Conservation (phyloP, 495 filamentous ascomycete species). For the Xanthoparmelia taractica region DNA sequence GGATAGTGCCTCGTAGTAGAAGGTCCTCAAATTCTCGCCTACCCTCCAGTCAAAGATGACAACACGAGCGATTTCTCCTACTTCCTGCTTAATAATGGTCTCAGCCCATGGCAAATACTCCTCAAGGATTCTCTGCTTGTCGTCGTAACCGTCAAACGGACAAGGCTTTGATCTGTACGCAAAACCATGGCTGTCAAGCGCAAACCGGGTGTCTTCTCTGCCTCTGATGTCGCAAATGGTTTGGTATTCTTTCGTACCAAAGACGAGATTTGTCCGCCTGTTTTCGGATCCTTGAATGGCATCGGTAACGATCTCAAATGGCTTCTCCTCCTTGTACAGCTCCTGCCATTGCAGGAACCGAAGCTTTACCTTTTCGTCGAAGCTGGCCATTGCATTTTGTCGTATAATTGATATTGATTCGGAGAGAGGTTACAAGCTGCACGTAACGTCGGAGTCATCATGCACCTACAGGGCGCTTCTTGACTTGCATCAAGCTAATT, state of each 20-base stretch:
- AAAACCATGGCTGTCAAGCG: slow-evolving; percentile 17
- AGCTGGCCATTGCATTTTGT: not conserved
- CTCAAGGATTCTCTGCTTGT: not conserved
- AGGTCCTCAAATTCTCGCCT: not conserved
- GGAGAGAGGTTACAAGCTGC: not conserved
- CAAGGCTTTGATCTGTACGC: not conserved
- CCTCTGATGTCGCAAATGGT: slow-evolving; percentile 38
- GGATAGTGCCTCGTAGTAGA: not conserved
- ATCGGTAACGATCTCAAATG: slow-evolving; percentile 22
- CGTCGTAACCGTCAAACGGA: not conserved
- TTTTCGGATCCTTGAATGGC: not conserved
- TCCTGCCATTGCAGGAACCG: slow-evolving; percentile 12
- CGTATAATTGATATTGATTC: not conserved
- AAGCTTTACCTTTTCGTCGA: not conserved
- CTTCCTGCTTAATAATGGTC: not conserved
- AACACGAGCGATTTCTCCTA: not conserved
- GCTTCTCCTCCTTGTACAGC: slow-evolving; percentile 11
- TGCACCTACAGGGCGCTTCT: not conserved
- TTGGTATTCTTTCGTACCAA: slow-evolving; percentile 42
- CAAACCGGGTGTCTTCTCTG: slow-evolving; percentile 6
- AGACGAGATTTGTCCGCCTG: slow-evolving; percentile 6
- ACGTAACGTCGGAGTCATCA: not conserved
- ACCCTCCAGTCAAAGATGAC: slow-evolving; percentile 5
- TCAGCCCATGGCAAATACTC: slow-evolving; percentile 1
- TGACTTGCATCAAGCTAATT: not conserved